Base-by-base conservation (phyloP, 805 yeast genomes). In the Jamesozyma piceae region DNA sequence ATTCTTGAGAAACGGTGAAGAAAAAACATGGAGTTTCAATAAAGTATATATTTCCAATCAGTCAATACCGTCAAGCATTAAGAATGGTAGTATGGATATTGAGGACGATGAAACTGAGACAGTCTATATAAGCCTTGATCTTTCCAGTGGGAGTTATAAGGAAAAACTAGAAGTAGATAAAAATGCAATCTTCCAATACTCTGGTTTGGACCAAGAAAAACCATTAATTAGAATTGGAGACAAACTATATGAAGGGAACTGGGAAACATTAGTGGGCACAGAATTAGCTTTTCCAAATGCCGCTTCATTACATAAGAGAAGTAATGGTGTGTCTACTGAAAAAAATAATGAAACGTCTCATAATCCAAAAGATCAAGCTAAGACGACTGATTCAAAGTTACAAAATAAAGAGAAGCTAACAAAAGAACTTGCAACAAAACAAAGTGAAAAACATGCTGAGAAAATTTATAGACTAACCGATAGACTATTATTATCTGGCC, bases 1-100 rank as follows among this genome's bases (percentile, higher is more conserved):
- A 35, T 88, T 81, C 53, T 67, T 90, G 47, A 60, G 74, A 5
- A 63, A 71, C 5, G 97, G 97, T 6, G 92, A 89, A 54, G 96
- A 88, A 60, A 86, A 87, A 94, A 80, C 85, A 57, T 89, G 97
- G 97, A 77, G 80, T 52, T 90, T 88, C 67, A 76, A 74, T 54
- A 69, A 67, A 41, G 77, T 6, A 82, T 6, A 92, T 3, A 82
- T 78, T 48, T 94, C 81, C 38, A 45, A 37, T 17, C 28, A 24
- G 11, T 24, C 28, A 8, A 11, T 11, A 24, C 6, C 10, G 28
- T 6, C 6, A 14, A n/a, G 17, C 39, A 47, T 38, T 20, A 8
- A 8, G 11, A 24, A 29, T 10, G 22, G n/a, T 17, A 8, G 26
- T 21, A 21, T 13, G 18, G 42, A 29, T 4, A 31, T 39, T 6